Evolutionary conservation across 1,284 basidiomycete species (phyloP).

Genomic region (Entoloma clypeatum): DNA sequence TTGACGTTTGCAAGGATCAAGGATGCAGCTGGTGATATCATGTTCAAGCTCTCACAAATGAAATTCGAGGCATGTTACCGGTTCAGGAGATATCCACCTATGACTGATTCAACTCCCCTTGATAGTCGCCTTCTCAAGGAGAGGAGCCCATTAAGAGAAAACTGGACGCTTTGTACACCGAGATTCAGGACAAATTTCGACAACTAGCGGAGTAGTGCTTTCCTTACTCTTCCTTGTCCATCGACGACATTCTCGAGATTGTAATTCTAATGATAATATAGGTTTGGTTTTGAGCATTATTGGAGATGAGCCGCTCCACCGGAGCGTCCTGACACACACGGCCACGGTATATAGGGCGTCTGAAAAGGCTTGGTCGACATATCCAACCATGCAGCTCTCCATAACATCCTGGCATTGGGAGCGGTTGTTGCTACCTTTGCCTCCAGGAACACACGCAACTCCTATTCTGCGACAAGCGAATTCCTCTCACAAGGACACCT

Average conservation of each 20-base stretch:
- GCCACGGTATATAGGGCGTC: background rate
- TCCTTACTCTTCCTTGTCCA: conserved; percentile 1
- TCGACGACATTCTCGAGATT: background rate
- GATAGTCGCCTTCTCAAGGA: conserved; percentile 80
- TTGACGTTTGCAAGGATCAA: conserved; percentile 93
- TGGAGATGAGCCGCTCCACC: background rate
- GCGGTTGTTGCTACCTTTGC: background rate
- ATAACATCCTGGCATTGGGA: conserved; percentile 3
- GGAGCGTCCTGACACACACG: background rate
- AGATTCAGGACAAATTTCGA: conserved; percentile 89
- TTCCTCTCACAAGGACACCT: background rate
- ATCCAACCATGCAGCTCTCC: conserved; percentile 11
- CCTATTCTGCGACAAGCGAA: background rate
- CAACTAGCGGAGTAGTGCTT: conserved; percentile 70
- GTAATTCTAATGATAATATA: conserved; percentile 1
- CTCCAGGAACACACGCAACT: background rate
- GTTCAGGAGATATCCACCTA: conserved; percentile 2
- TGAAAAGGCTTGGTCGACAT: background rate
- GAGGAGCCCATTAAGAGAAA: conserved; percentile 78
- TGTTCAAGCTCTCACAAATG: conserved; percentile 97
- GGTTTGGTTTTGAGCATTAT: background rate
- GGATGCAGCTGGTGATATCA: conserved; percentile 82
- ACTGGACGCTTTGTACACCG: conserved; percentile 72
- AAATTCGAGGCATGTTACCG: conserved; percentile 90
- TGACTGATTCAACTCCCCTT: conserved; percentile 7